Base-by-base conservation (phyloP, 352 stramenopile species). In the Peronospora destructor region DNA sequence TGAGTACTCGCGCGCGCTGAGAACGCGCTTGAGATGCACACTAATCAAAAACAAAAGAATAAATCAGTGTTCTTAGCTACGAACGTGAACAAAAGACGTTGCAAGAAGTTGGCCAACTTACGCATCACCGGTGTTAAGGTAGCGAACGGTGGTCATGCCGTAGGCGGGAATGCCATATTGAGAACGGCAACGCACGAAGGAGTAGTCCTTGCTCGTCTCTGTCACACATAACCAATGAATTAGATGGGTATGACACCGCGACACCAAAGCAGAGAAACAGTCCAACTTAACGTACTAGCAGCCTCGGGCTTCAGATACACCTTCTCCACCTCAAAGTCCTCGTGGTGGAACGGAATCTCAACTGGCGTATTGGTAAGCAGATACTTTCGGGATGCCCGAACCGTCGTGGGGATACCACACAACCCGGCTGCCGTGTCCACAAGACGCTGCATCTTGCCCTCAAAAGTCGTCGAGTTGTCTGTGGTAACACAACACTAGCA, bases 251-350 rank as follows among this genome's bases (percentile, higher is more conserved):
- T 35, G 5, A 28, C 4, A n/a, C 14, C 9, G 32, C 16, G 21
- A 9, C 5, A 29, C 4, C 11, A 42, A 30, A 30, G 26, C 26
- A 30, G 6, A 30, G 8, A 6, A 30, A 30, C 26, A 30, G 6
- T 30, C 26, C 26, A 30, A 30, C 1, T 10, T 30, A 16, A 19
- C 67, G 25, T 49, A 83, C 71, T 71, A 2, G 71, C 66, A 50
- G 71, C 70, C 35, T 87, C 79, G 1, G 77, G 78, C 45, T 84
- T 86, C 17, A 92, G 57, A 39, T 92, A 92, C 23, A 90, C 71
- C 45, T 92, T 92, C 54, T 92, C 81, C 30, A 92, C 81, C 53
- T 92, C 81, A 57, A 92, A 92, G 38, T 87, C 78, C 37, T 92
- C 78, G 58, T 88, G 74, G 49, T 90, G 75, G 53, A 92, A 82